A percentile compares a stretch with the other conserved stretches of the same genome.
Conservation (phyloP, 768 basidiomycete genomes). For the Mycena pura region DNA sequence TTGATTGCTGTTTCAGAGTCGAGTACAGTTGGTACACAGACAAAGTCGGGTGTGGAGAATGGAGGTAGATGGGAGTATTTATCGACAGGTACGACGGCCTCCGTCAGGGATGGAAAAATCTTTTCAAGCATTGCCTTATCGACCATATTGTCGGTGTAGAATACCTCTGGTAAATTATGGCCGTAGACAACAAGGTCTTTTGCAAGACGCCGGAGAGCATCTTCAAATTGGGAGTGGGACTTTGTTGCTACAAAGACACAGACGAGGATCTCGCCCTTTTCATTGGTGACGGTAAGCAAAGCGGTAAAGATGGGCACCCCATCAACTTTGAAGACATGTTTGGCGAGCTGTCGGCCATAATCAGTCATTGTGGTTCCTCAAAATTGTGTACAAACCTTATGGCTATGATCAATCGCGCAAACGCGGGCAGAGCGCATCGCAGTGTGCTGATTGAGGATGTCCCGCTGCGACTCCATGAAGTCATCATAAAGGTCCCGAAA, state of each 20-base stretch:
- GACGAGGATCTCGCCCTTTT: slow-evolving; percentile 33
- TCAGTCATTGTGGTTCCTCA: neutral
- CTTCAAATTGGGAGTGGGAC: slow-evolving; percentile 13
- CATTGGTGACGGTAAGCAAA: slow-evolving; percentile 36
- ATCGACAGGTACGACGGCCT: slow-evolving; percentile 19
- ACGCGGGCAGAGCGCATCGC: slow-evolving; percentile 28
- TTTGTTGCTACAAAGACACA: slow-evolving; percentile 12
- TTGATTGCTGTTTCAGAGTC: slow-evolving; percentile 22
- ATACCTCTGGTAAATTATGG: neutral
- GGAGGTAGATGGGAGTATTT: slow-evolving; percentile 31
- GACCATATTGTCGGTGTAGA: slow-evolving; percentile 4
- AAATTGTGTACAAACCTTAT: slow-evolving; percentile 7
- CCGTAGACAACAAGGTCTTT: neutral
- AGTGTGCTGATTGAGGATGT: slow-evolving; percentile 31
- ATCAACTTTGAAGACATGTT: slow-evolving; percentile 34
- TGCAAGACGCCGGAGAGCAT: neutral
- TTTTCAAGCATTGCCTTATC: slow-evolving; percentile 2
- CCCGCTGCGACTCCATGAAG: slow-evolving; percentile 20
- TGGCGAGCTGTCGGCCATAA: slow-evolving; percentile 28
- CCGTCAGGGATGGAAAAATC: slow-evolving; percentile 30
- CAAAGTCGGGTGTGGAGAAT: slow-evolving; percentile 24
- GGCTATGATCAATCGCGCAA: slow-evolving; percentile 34
- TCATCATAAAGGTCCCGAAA: slow-evolving; percentile 27
- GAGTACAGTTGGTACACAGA: slow-evolving; percentile 18
- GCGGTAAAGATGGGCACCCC: slow-evolving; percentile 34